Evolutionary conservation across 441 rosid species (phyloP).

Genomic region (Francoa sonchifolia): DNA sequence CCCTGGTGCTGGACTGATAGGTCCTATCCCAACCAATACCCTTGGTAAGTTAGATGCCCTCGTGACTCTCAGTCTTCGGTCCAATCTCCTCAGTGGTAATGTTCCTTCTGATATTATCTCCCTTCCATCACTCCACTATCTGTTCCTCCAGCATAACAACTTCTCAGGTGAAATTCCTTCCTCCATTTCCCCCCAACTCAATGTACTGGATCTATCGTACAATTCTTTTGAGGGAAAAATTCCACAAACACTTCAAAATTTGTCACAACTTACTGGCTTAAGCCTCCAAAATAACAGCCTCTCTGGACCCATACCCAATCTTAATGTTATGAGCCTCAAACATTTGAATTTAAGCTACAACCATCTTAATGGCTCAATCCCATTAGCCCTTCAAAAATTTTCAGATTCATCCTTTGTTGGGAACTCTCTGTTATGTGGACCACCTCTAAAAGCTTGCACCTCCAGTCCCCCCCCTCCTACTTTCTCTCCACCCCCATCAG

Average conservation of each 20-base stretch:
- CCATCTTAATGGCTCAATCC: conserved; percentile 50
- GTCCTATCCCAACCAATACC: conserved; percentile 49
- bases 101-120: conserved; percentile 47
- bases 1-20: conserved; percentile 50
- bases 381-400: conserved; percentile 38
- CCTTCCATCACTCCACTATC: conserved; percentile 40
- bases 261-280: conserved; percentile 37
- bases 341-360: conserved; percentile 52
- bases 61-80: conserved; percentile 51
- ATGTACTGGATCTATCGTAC: conserved; percentile 47
- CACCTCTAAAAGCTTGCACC: conserved; percentile 42
- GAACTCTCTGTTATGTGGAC: conserved; percentile 52
- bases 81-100: conserved; percentile 39
- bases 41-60: conserved; percentile 58
- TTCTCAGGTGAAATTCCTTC: conserved; percentile 50
- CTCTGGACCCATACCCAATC: conserved; percentile 39
- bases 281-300: conserved; percentile 49
- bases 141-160: conserved; percentile 51
- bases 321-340: conserved; percentile 31
- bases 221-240: conserved; percentile 45
- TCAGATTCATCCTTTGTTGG: conserved; percentile 48
- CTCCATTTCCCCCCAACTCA: conserved; percentile 29
- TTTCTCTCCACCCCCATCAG: conserved; percentile 17
- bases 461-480: conserved; percentile 26
- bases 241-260: conserved; percentile 31